Conservation (phyloP, 176 grass and related monocot genomes). For the Aegilops sharonensis region DNA sequence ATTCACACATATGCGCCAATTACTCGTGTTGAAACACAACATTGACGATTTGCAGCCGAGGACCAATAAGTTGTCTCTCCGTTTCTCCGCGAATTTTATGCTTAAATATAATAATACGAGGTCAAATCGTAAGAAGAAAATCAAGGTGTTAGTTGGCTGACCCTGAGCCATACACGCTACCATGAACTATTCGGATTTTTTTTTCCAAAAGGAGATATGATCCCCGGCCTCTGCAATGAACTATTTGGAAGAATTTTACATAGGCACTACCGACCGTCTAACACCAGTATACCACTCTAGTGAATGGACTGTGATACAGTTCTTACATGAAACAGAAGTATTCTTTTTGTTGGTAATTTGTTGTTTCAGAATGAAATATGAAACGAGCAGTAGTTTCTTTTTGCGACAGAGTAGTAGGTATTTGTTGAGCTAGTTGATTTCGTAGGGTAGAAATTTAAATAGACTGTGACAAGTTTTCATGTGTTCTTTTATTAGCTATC, state of each 20-base stretch:
- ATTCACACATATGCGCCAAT: not conserved
- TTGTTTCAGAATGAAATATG: not conserved
- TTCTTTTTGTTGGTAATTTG: not conserved
- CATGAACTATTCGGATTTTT: not conserved
- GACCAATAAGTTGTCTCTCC: not conserved
- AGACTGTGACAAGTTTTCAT: not conserved
- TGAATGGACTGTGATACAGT: not conserved
- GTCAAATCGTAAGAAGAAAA: not conserved
- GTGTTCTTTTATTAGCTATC: not conserved
- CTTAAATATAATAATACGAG: not conserved
- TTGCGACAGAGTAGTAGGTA: too few relatives aligned
- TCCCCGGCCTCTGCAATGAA: not conserved
- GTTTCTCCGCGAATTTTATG: not conserved
- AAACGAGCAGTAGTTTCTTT: not conserved
- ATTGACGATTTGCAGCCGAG: not conserved
- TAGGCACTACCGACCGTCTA: too few relatives aligned
- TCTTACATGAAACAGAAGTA: not conserved
- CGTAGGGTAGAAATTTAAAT: not conserved
- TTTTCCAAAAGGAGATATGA: too few relatives aligned
- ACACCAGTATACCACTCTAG: not conserved
- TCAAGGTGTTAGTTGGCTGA: not conserved
- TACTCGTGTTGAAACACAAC: not conserved
- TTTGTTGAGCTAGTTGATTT: not conserved
- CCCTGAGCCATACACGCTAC: not conserved
- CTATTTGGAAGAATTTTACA: not conserved